These are phyloP conservation scores for Drechslerella dactyloides DNA, from an alignment of 2,329 filamentous ascomycete genomes.

Conservation along the genomic window DNA sequence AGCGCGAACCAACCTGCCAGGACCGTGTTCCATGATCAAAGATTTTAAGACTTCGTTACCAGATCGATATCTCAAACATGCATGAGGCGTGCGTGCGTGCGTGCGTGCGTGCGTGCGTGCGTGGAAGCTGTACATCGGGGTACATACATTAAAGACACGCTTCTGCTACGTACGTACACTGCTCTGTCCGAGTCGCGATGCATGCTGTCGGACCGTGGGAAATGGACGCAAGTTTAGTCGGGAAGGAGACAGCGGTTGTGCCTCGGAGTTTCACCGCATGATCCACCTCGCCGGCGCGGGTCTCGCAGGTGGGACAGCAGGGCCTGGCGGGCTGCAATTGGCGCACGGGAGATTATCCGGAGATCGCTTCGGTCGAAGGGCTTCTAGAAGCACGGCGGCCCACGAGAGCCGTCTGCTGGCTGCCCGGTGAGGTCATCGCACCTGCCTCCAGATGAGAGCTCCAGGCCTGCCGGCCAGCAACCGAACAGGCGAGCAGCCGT, in stretches of 20 bases:
- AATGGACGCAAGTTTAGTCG: not conserved
- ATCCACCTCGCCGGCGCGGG: not conserved
- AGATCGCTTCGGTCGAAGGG: constrained; percentile 20
- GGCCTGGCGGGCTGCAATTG: not conserved
- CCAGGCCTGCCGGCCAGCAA: not conserved
- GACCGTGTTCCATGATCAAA: too few relatives aligned
- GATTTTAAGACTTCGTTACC: not conserved
- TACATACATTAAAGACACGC: too few relatives aligned
- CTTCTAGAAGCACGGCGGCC: constrained; percentile 40
- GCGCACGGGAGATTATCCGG: constrained; percentile 28
- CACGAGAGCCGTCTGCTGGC: constrained; percentile 5
- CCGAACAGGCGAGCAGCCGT: not conserved
- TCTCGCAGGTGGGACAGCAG: not conserved
- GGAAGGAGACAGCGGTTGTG: not conserved
- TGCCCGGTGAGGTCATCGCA: constrained; percentile 42
- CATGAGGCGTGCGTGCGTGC: too few relatives aligned
- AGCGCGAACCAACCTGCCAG: too few relatives aligned
- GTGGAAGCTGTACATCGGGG: too few relatives aligned
- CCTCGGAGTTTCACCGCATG: constrained; percentile 2
- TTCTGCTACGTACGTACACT: too few relatives aligned
- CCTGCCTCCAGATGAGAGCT: not conserved
- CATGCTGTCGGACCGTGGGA: not conserved
- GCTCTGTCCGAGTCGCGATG: too few relatives aligned
- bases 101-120: too few relatives aligned
- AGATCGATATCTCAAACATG: too few relatives aligned